A percentile compares a stretch with the other conserved stretches of the same genome.
Conservation (phyloP, 2,329 filamentous ascomycete species). For the Arthrobotrys sphaeroides region DNA sequence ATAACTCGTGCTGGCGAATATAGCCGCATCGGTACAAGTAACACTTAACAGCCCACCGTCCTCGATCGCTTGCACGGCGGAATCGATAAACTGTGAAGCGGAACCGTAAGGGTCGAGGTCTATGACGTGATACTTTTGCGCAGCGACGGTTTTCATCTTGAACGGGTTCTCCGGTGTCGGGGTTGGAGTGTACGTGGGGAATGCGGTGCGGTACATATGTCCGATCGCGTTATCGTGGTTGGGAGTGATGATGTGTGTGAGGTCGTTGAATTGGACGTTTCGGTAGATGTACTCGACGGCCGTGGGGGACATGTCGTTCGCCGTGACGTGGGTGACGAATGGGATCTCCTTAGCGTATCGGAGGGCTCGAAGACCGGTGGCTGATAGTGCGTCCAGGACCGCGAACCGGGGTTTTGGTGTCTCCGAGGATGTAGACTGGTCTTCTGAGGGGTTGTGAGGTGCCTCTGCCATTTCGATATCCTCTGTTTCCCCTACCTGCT, state of each 20-base stretch:
- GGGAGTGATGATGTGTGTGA: conserved; percentile 60
- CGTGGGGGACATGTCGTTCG: conserved; percentile 84
- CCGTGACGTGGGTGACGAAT: conserved; percentile 80
- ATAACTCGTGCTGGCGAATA: conserved; percentile 94
- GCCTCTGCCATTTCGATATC: conserved; percentile 47
- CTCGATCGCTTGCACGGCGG: conserved; percentile 80
- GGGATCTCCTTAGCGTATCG: conserved; percentile 93
- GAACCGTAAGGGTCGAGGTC: conserved; percentile 97
- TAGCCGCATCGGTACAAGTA: conserved; percentile 93
- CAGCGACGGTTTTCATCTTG: neutral
- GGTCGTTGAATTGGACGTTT: conserved; percentile 84
- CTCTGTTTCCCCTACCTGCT: neutral
- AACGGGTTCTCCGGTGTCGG: conserved; percentile 28
- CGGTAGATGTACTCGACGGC: conserved; percentile 82
- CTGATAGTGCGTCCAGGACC: conserved; percentile 94
- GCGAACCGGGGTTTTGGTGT: conserved; percentile 67
- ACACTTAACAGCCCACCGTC: conserved; percentile 92
- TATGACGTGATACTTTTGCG: conserved; percentile 83
- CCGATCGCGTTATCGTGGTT: conserved; percentile 76
- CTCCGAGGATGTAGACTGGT: conserved; percentile 2
- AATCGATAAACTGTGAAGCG: conserved; percentile 89
- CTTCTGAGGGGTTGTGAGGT: conserved; percentile 2
- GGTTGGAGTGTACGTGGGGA: conserved; percentile 7
- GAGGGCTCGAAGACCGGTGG: conserved; percentile 87
- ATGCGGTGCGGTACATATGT: conserved; percentile 77